Percentiles rank a stretch among this genome's conserved stretches.
Evolutionary conservation across 2,329 filamentous ascomycete genomes (phyloP).

Genomic region (Penicillium sp.): DNA sequence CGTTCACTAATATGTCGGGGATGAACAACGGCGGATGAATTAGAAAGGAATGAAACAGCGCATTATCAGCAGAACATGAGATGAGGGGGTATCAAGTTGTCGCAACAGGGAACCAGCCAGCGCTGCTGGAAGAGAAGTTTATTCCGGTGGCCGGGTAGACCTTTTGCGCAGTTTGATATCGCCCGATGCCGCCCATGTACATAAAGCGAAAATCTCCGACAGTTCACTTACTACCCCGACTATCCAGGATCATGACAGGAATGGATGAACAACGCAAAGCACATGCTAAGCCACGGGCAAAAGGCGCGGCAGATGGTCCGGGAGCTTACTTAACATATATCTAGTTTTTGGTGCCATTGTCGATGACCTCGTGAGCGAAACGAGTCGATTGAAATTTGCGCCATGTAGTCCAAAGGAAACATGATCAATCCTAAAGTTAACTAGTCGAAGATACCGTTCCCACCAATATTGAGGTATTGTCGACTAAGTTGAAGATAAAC

Average conservation of each 20-base stretch:
- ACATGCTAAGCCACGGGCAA: too few relatives aligned
- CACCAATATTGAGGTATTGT: not conserved
- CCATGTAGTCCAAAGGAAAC: not conserved
- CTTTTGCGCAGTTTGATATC: constrained; percentile 15
- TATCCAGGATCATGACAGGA: too few relatives aligned
- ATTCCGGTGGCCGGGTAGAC: constrained; percentile 25
- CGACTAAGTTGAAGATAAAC: not conserved
- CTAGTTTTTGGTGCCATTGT: too few relatives aligned
- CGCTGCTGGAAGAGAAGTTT: constrained; percentile 22
- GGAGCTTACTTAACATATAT: too few relatives aligned
- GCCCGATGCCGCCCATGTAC: not conserved
- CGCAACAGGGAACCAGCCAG: constrained; percentile 7
- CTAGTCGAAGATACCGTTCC: not conserved
- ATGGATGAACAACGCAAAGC: too few relatives aligned
- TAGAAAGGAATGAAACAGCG: not conserved
- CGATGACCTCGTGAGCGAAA: too few relatives aligned
- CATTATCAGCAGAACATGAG: constrained; percentile 1
- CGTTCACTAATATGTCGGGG: not conserved
- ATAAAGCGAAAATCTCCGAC: too few relatives aligned
- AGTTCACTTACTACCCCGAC: too few relatives aligned
- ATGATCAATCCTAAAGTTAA: not conserved
- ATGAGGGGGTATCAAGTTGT: constrained; percentile 16
- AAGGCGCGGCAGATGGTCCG: too few relatives aligned
- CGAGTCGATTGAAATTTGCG: too few relatives aligned
- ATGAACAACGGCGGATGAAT: not conserved